Evolutionary conservation across 2,329 filamentous ascomycete species (phyloP).

Genomic region (Microdochium nivale): DNA sequence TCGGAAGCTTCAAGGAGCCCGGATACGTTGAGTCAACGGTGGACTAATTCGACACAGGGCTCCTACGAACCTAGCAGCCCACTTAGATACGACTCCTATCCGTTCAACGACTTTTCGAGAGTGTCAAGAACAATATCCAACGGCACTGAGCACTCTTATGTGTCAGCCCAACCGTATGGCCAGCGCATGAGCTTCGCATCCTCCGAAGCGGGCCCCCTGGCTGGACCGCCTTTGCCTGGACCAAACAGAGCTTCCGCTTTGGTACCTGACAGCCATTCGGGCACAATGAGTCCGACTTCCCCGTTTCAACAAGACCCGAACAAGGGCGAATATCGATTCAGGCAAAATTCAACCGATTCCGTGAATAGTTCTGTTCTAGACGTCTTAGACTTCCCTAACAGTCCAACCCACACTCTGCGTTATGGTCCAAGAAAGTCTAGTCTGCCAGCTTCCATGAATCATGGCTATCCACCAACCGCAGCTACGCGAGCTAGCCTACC

Average conservation of each 20-base stretch:
- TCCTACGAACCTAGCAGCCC: constrained; percentile 10
- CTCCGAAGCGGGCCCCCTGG: background rate
- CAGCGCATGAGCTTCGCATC: background rate
- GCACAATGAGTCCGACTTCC: constrained; percentile 5
- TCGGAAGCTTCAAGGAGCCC: constrained; percentile 16
- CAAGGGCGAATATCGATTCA: constrained; percentile 11
- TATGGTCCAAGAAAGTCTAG: background rate
- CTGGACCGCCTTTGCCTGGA: background rate
- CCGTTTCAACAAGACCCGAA: constrained; percentile 14
- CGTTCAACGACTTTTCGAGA: constrained; percentile 11
- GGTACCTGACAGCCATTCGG: background rate
- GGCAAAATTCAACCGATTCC: constrained; percentile 24
- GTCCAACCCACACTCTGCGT: constrained; percentile 5
- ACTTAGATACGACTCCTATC: constrained; percentile 4
- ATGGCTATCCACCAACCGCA: background rate
- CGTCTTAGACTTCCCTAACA: constrained; percentile 16
- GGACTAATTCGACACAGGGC: constrained; percentile 20
- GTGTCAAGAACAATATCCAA: constrained; percentile 10
- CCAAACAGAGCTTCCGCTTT: background rate
- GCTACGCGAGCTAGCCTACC: background rate
- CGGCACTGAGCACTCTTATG: background rate
- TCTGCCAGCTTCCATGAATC: background rate
- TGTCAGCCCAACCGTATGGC: background rate
- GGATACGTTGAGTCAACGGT: constrained; percentile 15
- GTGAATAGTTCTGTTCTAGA: constrained; percentile 26